Conservation (phyloP, 2,329 filamentous ascomycete genomes). For the Ceratocystis smalleyi region DNA sequence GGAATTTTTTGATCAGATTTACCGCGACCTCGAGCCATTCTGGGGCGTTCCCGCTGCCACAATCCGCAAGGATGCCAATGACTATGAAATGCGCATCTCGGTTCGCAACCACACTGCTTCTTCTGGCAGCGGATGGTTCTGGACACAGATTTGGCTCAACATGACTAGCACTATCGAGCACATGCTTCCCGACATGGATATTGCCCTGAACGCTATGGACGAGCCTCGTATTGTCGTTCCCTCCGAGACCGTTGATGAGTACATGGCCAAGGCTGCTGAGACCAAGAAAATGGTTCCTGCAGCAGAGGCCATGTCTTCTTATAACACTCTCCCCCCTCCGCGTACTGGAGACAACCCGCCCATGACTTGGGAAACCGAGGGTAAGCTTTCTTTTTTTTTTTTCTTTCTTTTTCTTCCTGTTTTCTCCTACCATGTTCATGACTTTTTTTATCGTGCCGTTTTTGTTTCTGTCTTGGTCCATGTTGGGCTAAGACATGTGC, state of each 20-base stretch:
- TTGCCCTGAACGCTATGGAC: conserved; percentile 52
- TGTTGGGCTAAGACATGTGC: not conserved
- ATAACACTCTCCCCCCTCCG: conserved; percentile 28
- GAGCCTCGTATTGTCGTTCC: conserved; percentile 49
- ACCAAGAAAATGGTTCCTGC: conserved; percentile 30
- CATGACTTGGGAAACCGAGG: conserved; percentile 37
- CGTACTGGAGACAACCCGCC: conserved; percentile 21
- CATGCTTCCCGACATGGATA: conserved; percentile 49
- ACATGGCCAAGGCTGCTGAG: conserved; percentile 37
- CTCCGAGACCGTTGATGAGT: conserved; percentile 43
- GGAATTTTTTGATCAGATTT: conserved; percentile 49
- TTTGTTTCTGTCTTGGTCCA: not conserved
- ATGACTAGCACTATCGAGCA: conserved; percentile 38
- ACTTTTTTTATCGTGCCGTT: not conserved
- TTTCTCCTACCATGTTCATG: not conserved
- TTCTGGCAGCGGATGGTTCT: conserved; percentile 40
- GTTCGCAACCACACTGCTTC: conserved; percentile 38
- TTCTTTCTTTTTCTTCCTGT: not conserved
- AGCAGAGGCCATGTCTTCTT: conserved; percentile 31
- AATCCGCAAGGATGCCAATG: conserved; percentile 37
- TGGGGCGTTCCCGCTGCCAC: conserved; percentile 35
- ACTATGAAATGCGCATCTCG: conserved; percentile 47
- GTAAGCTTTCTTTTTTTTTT: conserved; percentile 24
- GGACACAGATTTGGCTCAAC: conserved; percentile 40
- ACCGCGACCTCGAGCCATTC: conserved; percentile 44